Percentiles rank a stretch among this genome's conserved stretches.
Evolutionary conservation across 2,329 filamentous ascomycete species (phyloP).

Genomic region (Bipolaris bicolor): DNA sequence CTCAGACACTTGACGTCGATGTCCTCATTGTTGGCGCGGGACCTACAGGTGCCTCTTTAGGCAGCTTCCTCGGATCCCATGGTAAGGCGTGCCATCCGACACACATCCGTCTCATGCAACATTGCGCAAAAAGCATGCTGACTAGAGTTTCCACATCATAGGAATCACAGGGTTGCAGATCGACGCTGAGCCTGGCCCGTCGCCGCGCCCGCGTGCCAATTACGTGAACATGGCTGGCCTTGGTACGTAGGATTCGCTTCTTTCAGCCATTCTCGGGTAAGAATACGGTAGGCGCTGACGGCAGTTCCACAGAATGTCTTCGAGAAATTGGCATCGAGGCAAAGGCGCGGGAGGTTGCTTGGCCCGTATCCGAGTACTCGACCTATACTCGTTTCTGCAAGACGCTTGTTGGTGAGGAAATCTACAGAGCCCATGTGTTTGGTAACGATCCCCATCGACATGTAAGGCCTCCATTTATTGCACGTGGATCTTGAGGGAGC

Average conservation of each 20-base stretch:
- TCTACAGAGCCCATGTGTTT: slow-evolving; percentile 9
- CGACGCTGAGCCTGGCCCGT: slow-evolving; percentile 1
- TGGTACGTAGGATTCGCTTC: background rate
- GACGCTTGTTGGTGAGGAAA: slow-evolving; percentile 10
- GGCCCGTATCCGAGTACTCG: slow-evolving; percentile 6
- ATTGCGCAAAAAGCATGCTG: background rate
- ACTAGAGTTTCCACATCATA: background rate
- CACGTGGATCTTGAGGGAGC: background rate
- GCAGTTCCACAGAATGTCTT: slow-evolving; percentile 1
- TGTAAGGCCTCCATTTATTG: slow-evolving; percentile 1
- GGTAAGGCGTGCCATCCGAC: background rate
- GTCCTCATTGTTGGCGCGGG: slow-evolving; percentile 11
- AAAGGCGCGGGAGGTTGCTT: slow-evolving; percentile 3
- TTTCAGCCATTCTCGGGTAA: background rate
- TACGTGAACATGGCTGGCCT: slow-evolving; percentile 12
- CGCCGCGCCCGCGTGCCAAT: slow-evolving; percentile 7
- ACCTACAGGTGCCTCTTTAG: slow-evolving; percentile 8
- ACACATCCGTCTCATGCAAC: background rate
- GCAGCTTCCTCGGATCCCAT: slow-evolving; percentile 4
- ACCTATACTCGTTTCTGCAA: slow-evolving; percentile 7
- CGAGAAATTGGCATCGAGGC: slow-evolving; percentile 9
- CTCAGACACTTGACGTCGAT: slow-evolving; percentile 3
- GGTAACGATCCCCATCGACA: slow-evolving; percentile 10
- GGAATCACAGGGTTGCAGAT: slow-evolving; percentile 8
- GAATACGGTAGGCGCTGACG: background rate